Percentiles rank a stretch among this genome's conserved stretches.
Conservation (phyloP, 2,329 filamentous ascomycete species). For the Penicillium sp. region DNA sequence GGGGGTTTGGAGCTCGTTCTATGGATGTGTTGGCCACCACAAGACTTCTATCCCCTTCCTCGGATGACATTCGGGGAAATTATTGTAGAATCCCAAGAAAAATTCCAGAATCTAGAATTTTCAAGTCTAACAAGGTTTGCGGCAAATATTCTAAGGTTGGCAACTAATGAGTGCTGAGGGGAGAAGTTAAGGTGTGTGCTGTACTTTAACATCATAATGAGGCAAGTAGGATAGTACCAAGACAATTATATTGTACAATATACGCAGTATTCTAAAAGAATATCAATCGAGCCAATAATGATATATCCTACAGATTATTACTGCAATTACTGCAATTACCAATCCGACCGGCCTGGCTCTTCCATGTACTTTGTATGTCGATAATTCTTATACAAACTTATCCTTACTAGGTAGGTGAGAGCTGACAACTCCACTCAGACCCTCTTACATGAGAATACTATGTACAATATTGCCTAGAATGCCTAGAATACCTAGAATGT, state of each 20-base stretch:
- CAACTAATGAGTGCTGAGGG: not conserved
- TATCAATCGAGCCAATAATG: not conserved
- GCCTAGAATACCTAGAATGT: not conserved
- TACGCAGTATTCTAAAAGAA: not conserved
- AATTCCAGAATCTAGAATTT: not conserved
- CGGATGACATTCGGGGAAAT: not conserved
- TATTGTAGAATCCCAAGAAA: not conserved
- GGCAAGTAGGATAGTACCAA: constrained; percentile 1
- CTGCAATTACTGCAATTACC: not conserved
- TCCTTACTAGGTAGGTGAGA: not conserved
- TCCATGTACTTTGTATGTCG: not conserved
- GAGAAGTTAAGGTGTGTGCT: not conserved
- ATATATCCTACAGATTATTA: not conserved
- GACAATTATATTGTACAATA: not conserved
- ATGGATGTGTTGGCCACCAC: constrained; percentile 5
- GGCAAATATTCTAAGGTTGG: not conserved
- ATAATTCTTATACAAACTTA: not conserved
- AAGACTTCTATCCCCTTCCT: not conserved
- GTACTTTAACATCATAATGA: not conserved
- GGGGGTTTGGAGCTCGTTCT: not conserved
- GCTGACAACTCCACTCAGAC: not conserved
- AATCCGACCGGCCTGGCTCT: not conserved
- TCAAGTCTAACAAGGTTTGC: not conserved
- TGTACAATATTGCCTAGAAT: not conserved
- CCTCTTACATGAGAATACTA: not conserved